These are phyloP conservation scores for Apophysomyces trapeziformis DNA, from an alignment of 371 early-diverging fungal species.

Conservation along the genomic window DNA sequence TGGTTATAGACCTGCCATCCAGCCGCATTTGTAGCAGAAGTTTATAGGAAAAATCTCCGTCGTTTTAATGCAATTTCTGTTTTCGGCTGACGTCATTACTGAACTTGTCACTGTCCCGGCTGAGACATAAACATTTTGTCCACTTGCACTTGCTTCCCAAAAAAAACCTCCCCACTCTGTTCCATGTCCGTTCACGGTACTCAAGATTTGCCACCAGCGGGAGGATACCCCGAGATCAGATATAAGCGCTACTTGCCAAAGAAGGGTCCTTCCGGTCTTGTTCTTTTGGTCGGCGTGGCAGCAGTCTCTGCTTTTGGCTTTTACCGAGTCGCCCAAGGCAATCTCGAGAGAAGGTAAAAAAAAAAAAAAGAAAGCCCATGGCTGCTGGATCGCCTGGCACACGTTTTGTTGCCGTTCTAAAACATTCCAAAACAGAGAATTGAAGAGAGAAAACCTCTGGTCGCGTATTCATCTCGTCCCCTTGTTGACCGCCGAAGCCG, in stretches of 20 bases:
- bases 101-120: no score
- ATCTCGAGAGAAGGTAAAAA: conserved; percentile 73
- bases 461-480: conserved; percentile 89
- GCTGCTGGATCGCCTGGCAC: neutral
- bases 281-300: conserved; percentile 57
- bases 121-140: no score
- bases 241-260: conserved; percentile 91
- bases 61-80: no score
- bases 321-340: conserved; percentile 68
- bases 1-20: no score
- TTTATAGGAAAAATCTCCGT: no score
- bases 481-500: conserved; percentile 91
- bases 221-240: conserved; percentile 75
- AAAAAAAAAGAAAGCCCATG: no score
- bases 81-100: no score
- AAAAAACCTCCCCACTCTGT: conserved; percentile 26
- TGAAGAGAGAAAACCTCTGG: conserved; percentile 94
- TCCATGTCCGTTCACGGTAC: conserved; percentile 24
- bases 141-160: no score
- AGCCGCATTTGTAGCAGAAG: no score
- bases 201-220: conserved; percentile 79
- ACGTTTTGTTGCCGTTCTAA: conserved; percentile 14
- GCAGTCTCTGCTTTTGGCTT: conserved; percentile 60
- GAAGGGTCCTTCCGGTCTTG: conserved; percentile 83
- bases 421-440: conserved; percentile 65